Conservation (phyloP, 2,329 filamentous ascomycete genomes). For the Bertia moriformis region DNA sequence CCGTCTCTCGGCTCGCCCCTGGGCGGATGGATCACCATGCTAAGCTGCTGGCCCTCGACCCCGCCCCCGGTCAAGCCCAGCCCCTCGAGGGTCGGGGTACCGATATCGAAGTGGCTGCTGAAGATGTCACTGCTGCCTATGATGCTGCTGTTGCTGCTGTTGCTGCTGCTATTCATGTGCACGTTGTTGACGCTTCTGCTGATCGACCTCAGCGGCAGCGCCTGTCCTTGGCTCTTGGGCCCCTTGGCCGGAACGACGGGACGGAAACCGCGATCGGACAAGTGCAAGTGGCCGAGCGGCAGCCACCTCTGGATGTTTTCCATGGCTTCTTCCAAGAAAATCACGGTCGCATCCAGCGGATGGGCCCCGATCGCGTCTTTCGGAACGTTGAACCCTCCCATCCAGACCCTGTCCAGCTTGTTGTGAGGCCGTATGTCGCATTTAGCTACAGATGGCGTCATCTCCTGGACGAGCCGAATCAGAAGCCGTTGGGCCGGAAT, state of each 20-base stretch:
- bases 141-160: neutral
- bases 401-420: constrained; percentile 27
- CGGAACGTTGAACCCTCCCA: constrained; percentile 19
- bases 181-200: too few species aligned
- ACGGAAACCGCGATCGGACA: neutral
- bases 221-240: too few species aligned
- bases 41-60: too few species aligned
- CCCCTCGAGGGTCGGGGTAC: neutral
- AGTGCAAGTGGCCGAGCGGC: neutral
- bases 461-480: constrained; percentile 19
- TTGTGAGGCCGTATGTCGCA: constrained; percentile 19
- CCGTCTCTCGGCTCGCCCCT: too few species aligned
- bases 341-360: constrained; percentile 28
- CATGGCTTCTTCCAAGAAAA: constrained; percentile 16
- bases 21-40: neutral
- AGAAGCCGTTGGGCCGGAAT: constrained; percentile 28
- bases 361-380: constrained; percentile 20
- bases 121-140: too few species aligned
- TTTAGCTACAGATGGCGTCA: constrained; percentile 6
- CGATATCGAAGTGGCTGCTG: neutral
- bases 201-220: too few species aligned
- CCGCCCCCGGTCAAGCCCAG: too few species aligned
- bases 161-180: neutral
- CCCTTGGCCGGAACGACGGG: too few species aligned
- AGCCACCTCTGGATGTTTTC: constrained; percentile 10